Conservation (phyloP, 1,284 basidiomycete genomes). For the Athelia psychrophila region DNA sequence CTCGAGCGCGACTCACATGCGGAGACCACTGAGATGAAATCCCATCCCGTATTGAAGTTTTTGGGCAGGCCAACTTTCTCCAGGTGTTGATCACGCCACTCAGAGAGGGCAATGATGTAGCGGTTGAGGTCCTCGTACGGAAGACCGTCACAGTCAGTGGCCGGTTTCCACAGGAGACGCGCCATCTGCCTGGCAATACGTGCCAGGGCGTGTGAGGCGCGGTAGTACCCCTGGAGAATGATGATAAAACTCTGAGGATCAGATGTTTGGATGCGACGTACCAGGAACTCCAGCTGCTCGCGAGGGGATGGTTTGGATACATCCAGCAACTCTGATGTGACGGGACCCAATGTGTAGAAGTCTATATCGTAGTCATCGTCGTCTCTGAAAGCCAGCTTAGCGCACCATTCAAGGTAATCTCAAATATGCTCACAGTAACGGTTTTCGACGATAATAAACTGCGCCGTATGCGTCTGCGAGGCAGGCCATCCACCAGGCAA, state of each 20-base stretch:
- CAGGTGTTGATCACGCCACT: conserved; percentile 79
- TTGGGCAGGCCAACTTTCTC: conserved; percentile 80
- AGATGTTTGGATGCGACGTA: conserved; percentile 14
- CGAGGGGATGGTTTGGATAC: conserved; percentile 57
- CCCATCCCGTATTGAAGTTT: conserved; percentile 83
- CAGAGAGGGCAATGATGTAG: conserved; percentile 58
- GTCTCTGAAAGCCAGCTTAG: conserved; percentile 46
- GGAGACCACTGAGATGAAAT: conserved; percentile 80
- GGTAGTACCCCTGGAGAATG: conserved; percentile 65
- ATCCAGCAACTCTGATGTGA: conserved; percentile 45
- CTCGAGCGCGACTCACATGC: conserved; percentile 48
- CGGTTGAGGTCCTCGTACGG: conserved; percentile 58
- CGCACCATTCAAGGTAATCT: conserved; percentile 43
- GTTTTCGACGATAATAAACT: conserved; percentile 60
- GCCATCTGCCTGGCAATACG: conserved; percentile 78
- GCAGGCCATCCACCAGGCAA: conserved; percentile 78
- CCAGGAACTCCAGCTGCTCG: conserved; percentile 64
- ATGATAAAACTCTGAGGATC: conserved; percentile 10
- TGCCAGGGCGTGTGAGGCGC: conserved; percentile 77
- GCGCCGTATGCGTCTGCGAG: conserved; percentile 57
- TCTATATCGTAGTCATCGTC: conserved; percentile 68
- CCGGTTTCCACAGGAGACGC: conserved; percentile 74
- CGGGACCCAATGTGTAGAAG: conserved; percentile 72
- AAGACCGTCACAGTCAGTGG: conserved; percentile 73
- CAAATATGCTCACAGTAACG: conserved; percentile 56